Evolutionary conservation across 1,284 basidiomycete species (phyloP).

Genomic region (Pascua sp.): DNA sequence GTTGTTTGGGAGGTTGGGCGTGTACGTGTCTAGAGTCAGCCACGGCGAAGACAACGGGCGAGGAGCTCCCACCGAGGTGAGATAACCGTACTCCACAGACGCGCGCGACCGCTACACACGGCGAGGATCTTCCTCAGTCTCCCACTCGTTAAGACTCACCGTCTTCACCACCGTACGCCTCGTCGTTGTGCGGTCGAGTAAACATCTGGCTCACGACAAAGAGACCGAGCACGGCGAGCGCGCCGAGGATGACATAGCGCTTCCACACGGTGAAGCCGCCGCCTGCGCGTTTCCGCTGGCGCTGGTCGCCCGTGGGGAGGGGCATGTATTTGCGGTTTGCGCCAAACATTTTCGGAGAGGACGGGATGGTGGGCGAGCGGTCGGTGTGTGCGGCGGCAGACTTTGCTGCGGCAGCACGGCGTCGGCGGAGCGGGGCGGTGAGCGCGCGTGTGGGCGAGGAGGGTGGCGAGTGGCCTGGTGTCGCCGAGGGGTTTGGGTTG

Average conservation of each 20-base stretch:
- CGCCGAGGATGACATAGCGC: slow-evolving; percentile 30
- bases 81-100: slow-evolving; percentile 26
- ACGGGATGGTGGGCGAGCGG: not conserved
- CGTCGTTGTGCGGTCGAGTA: not conserved
- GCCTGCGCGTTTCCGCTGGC: slow-evolving; percentile 27
- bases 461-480: not conserved
- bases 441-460: not conserved
- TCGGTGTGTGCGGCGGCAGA: not conserved
- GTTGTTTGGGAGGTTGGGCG: slow-evolving; percentile 19
- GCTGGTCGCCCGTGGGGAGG: slow-evolving; percentile 36
- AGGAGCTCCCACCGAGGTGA: not conserved
- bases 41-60: too few relatives aligned
- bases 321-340: slow-evolving; percentile 38
- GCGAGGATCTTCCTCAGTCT: too few relatives aligned
- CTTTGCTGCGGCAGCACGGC: too few relatives aligned
- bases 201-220: not conserved
- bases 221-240: not conserved
- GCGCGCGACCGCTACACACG: too few relatives aligned
- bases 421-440: too few relatives aligned
- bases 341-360: too few relatives aligned
- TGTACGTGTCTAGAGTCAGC: slow-evolving; percentile 32
- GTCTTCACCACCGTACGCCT: slow-evolving; percentile 12
- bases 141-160: too few relatives aligned
- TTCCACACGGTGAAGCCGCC: slow-evolving; percentile 40
- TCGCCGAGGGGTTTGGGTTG: not conserved